These are phyloP conservation scores for Aspergillus pseudoglaucus DNA, from an alignment of 2,329 filamentous ascomycete species.

Conservation along the genomic window DNA sequence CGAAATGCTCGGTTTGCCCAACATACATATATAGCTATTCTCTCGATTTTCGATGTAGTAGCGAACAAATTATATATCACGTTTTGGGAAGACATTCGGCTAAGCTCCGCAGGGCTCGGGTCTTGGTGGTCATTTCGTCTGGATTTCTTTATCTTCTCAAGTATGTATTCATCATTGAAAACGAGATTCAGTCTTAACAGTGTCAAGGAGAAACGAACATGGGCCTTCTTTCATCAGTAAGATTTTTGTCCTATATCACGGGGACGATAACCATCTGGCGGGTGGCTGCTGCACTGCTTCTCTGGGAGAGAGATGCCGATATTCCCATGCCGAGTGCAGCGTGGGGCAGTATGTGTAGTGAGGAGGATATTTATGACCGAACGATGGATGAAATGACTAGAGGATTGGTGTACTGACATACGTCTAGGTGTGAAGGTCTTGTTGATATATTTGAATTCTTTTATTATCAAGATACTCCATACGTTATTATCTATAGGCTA, in stretches of 20 bases:
- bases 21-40: neutral
- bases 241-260: constrained; percentile 65
- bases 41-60: neutral
- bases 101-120: constrained; percentile 86
- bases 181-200: neutral
- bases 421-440: neutral
- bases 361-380: constrained; percentile 51
- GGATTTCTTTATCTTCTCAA: constrained; percentile 80
- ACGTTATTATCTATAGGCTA: too few species aligned
- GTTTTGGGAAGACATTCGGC: constrained; percentile 84
- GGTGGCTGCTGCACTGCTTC: constrained; percentile 74
- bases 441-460: neutral
- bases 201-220: constrained; percentile 68
- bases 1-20: neutral
- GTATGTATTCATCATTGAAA: constrained; percentile 40
- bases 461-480: neutral
- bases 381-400: constrained; percentile 51
- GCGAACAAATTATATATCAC: constrained; percentile 56
- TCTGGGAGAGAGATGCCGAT: constrained; percentile 40
- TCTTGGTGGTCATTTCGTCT: constrained; percentile 82
- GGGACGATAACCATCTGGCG: constrained; percentile 79
- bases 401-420: constrained; percentile 27
- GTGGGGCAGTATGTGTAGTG: constrained; percentile 49
- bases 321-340: constrained; percentile 33
- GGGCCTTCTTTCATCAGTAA: constrained; percentile 52